phyloP scores from a whole-genome alignment of 2,329 filamentous ascomycete genomes.

The Pseudopithomyces maydicus region DNA sequence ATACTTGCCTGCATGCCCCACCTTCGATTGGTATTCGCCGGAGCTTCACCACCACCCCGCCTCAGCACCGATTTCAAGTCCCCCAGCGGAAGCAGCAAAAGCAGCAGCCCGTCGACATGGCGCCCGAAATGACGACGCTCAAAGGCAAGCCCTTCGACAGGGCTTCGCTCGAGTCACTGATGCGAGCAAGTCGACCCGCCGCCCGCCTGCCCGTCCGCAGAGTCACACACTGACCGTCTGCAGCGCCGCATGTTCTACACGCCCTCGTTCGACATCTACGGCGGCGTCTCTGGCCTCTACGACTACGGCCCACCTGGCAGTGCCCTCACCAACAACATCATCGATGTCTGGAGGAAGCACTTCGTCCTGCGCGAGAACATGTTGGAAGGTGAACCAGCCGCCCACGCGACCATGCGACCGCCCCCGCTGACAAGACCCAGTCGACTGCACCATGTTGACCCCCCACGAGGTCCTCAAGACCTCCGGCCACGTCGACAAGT shows the following conservation, averaged over 20 bases:
- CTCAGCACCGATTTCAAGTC: conserved; percentile 33
- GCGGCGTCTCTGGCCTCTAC: conserved; percentile 85
- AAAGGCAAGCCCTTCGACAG: conserved; percentile 87
- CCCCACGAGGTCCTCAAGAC: conserved; percentile 95
- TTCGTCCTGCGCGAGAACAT: conserved; percentile 94
- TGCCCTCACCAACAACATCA: conserved; percentile 82
- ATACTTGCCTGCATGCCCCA: conserved; percentile 29
- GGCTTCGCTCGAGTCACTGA: conserved; percentile 77
- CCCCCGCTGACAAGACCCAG: conserved; percentile 37
- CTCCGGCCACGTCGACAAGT: conserved; percentile 92
- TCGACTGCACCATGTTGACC: conserved; percentile 92
- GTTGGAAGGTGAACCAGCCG: conserved; percentile 66
- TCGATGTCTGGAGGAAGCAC: conserved; percentile 90
- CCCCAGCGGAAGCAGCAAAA: conserved; percentile 37
- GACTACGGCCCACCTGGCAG: conserved; percentile 92
- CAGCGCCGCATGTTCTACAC: conserved; percentile 75
- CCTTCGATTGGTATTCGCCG: conserved; percentile 36
- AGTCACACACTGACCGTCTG: conserved; percentile 32
- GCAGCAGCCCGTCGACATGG: conserved; percentile 32
- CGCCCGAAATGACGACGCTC: conserved; percentile 59
- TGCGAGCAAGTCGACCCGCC: conserved; percentile 65
- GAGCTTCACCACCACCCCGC: conserved; percentile 41
- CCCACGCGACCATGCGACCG: conserved; percentile 15
- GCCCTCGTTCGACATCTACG: conserved; percentile 93
- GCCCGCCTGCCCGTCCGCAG: neutral